A percentile compares a stretch with the other conserved stretches of the same genome.
These are phyloP conservation scores for Artemisia argyi DNA, from an alignment of 129 eudicot genomes.

Conservation along the genomic window DNA sequence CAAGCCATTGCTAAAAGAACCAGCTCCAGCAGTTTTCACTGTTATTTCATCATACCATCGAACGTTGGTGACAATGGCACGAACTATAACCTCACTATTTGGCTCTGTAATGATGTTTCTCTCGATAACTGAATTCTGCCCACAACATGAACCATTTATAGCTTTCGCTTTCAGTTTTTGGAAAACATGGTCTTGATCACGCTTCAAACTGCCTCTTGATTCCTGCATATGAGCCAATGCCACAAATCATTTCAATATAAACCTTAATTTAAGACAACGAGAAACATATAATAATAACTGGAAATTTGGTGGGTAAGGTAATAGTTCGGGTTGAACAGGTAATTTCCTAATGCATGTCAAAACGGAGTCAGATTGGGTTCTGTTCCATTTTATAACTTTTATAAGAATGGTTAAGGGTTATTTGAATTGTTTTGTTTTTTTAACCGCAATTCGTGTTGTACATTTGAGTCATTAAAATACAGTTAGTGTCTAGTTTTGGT, in stretches of 20 bases:
- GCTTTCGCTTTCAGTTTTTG: slow-evolving; percentile 51
- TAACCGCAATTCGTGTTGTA: too few relatives aligned
- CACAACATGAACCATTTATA: slow-evolving; percentile 48
- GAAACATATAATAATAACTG: neutral
- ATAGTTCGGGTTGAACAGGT: neutral
- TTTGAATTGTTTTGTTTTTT: too few relatives aligned
- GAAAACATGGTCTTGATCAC: slow-evolving; percentile 55
- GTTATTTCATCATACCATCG: slow-evolving; percentile 44
- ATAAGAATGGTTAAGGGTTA: neutral
- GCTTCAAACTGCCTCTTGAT: slow-evolving; percentile 39
- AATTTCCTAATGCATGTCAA: neutral
- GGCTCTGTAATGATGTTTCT: slow-evolving; percentile 42
- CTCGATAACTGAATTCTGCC: slow-evolving; percentile 66
- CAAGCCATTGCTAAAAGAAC: slow-evolving; percentile 35
- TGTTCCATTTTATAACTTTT: neutral
- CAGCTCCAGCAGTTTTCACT: slow-evolving; percentile 33
- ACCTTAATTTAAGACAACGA: neutral
- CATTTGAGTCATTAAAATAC: too few relatives aligned
- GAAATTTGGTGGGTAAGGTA: slow-evolving; percentile 2
- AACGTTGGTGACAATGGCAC: slow-evolving; percentile 67
- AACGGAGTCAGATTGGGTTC: neutral
- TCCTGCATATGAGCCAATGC: slow-evolving; percentile 41
- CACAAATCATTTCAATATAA: slow-evolving; percentile 1
- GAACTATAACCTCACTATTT: slow-evolving; percentile 45
- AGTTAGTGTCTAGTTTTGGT: too few relatives aligned